phyloP scores from a whole-genome alignment of 306 rosid genomes.

The Quercus berberidifolia region DNA sequence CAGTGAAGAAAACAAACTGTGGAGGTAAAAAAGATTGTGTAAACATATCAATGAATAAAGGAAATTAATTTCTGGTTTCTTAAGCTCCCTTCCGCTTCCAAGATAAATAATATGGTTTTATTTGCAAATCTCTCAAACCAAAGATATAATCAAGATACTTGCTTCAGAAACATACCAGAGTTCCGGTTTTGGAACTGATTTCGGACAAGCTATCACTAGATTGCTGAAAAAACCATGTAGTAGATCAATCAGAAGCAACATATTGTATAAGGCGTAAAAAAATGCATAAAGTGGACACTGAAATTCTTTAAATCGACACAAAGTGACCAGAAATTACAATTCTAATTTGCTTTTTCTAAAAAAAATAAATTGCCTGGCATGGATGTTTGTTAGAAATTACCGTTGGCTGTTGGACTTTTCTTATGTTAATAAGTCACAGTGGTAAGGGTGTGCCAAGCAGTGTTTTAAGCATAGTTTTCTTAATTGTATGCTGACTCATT shows the following conservation, averaged over 20 bases:
- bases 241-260: conserved; percentile 20
- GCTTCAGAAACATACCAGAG: conserved; percentile 48
- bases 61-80: conserved; percentile 13
- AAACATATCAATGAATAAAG: conserved; percentile 12
- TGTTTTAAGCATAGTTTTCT: neutral
- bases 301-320: no score
- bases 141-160: neutral
- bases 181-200: conserved; percentile 69
- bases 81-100: conserved; percentile 3
- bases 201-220: conserved; percentile 58
- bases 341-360: neutral
- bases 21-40: conserved; percentile 12
- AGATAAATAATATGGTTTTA: neutral
- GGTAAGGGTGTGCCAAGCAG: neutral
- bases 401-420: neutral
- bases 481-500: neutral
- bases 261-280: conserved; percentile 1
- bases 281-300: neutral
- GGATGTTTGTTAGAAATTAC: neutral
- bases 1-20: conserved; percentile 95
- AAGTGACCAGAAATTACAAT: neutral
- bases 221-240: conserved; percentile 45
- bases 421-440: neutral
- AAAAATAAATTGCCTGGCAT: neutral
- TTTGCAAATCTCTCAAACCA: neutral